Conservation (phyloP, 352 stramenopile genomes). For the Hyaloperonospora brassicae region DNA sequence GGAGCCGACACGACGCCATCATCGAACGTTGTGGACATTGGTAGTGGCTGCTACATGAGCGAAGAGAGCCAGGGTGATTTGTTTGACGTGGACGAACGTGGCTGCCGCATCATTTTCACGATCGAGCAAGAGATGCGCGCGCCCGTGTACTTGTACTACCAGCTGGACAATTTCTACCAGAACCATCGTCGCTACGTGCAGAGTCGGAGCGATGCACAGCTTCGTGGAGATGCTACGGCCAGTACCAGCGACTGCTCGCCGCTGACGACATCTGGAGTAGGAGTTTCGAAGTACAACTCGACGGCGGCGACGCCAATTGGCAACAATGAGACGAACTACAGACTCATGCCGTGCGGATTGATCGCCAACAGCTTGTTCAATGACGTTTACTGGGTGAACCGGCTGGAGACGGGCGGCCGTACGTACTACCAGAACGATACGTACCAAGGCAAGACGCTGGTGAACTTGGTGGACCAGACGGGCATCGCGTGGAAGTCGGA, state of each 20-base stretch:
- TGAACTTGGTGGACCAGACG: slow-evolving; percentile 89
- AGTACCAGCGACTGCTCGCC: slow-evolving; percentile 79
- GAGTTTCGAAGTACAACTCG: slow-evolving; percentile 68
- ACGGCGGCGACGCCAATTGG: slow-evolving; percentile 33
- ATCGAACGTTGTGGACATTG: slow-evolving; percentile 53
- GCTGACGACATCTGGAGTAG: slow-evolving; percentile 35
- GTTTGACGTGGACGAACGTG: slow-evolving; percentile 50
- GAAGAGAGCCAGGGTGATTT: slow-evolving; percentile 52
- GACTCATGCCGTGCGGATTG: slow-evolving; percentile 95
- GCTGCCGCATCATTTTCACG: slow-evolving; percentile 81
- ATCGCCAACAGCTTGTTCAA: slow-evolving; percentile 99
- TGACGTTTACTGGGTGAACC: slow-evolving; percentile 87
- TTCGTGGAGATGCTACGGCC: slow-evolving; percentile 58
- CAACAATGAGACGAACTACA: slow-evolving; percentile 39
- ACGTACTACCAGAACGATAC: slow-evolving; percentile 66
- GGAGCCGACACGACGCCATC: slow-evolving; percentile 46
- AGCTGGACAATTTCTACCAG: slow-evolving; percentile 99
- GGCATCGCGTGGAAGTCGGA: slow-evolving; percentile 97
- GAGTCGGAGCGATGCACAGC: slow-evolving; percentile 86
- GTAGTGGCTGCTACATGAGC: slow-evolving; percentile 52
- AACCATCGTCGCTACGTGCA: slow-evolving; percentile 94
- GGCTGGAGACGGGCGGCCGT: slow-evolving; percentile 30
- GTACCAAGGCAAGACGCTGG: slow-evolving; percentile 40
- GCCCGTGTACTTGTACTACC: slow-evolving; percentile 97
- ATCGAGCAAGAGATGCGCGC: slow-evolving; percentile 91